Base-by-base conservation (phyloP, 73 alveolate species). In the Effrenium voratum region DNA sequence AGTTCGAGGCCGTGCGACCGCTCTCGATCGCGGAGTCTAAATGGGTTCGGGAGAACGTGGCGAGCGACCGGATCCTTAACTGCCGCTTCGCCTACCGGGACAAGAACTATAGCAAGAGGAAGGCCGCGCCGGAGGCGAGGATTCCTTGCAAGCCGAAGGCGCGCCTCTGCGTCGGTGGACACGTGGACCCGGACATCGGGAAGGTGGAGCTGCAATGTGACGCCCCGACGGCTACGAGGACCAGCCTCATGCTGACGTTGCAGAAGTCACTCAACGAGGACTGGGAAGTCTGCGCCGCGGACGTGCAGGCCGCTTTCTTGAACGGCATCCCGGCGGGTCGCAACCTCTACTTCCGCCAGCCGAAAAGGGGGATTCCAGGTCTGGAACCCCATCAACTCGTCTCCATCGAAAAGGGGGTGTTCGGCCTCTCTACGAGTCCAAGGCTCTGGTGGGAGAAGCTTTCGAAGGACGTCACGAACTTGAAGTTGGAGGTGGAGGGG, bases 251-350 rank as follows among this genome's bases (percentile, higher is more conserved):
- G n/a, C 34, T 73, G 4, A 55, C 45, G 15, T 13, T 73, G 36
- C 84, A 73, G 40, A 32, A 38, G n/a, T 49, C 57, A 22, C 41
- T 73, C 1, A 1, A 3, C 32, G 34, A 55, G 2, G 84, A 55
- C 57, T 73, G 84, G 90, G 46, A 2, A 2, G 8, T 45, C 13
- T 2, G 46, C 45, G 34, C 44, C 8, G 68, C 59, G 2, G 91
- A 80, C 91, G 46, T 80, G 34, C 30, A 70, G 0, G 91, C 91
- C 2, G 91, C 91, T 8, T 80, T 80, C 55, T 70, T 80, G 63
- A 80, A 80, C 40, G 91, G 91, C 32, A 45, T 80, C 57, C 60
- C 52, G 15, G 91, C 91, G 15, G 72, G 72, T 5, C 43, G 91
- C 1, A 24, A 26, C 0, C 72, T 80, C 28, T 80, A 26, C 46